Evolutionary conservation across 2,329 filamentous ascomycete species (phyloP).

Genomic region (Dactylellina haptotyla): DNA sequence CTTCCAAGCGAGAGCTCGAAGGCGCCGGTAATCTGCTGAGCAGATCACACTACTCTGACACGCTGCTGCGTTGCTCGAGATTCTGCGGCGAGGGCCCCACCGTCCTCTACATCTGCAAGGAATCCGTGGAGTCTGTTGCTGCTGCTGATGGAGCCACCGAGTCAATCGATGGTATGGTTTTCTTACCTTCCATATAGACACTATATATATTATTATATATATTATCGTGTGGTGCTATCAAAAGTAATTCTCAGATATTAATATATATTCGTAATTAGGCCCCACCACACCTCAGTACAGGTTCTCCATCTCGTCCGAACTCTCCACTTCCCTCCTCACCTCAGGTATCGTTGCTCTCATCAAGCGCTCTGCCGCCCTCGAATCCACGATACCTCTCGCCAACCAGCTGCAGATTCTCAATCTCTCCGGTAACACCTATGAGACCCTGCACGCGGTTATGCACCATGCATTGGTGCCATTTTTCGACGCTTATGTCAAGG

Average conservation of each 20-base stretch:
- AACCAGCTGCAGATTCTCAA: conserved; percentile 94
- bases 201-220: no score
- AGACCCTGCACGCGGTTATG: conserved; percentile 89
- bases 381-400: conserved; percentile 81
- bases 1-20: conserved; percentile 80
- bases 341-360: conserved; percentile 86
- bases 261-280: conserved; percentile 6
- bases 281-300: conserved; percentile 66
- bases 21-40: conserved; percentile 84
- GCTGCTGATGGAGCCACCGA: conserved; percentile 34
- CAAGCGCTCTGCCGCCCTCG: conserved; percentile 88
- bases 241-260: neutral
- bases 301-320: conserved; percentile 83
- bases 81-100: conserved; percentile 90
- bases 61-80: conserved; percentile 83
- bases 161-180: conserved; percentile 38
- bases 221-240: neutral
- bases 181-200: no score
- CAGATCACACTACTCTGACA: conserved; percentile 76
- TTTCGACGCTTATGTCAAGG: conserved; percentile 95
- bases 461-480: conserved; percentile 93
- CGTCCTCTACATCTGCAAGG: conserved; percentile 91
- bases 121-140: conserved; percentile 65
- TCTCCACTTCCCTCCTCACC: conserved; percentile 81
- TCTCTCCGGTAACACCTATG: conserved; percentile 85